These are phyloP conservation scores for Beauveria brongniartii DNA, from an alignment of 2,329 filamentous ascomycete genomes.

Conservation along the genomic window DNA sequence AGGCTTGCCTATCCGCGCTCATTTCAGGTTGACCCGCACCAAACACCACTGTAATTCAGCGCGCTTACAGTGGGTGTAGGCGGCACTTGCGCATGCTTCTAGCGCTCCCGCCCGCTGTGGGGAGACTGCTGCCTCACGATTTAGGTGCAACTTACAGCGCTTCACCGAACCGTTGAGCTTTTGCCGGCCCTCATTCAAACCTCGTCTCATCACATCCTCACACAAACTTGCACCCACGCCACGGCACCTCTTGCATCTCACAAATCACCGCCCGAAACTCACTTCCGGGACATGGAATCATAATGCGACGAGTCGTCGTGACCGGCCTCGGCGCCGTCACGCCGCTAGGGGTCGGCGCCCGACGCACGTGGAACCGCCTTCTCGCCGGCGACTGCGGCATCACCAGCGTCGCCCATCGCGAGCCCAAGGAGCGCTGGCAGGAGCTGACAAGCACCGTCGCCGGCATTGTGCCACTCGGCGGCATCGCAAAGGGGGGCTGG, in stretches of 20 bases:
- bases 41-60: background rate
- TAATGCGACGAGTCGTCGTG: conserved; percentile 68
- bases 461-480: conserved; percentile 60
- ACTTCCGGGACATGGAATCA: conserved; percentile 30
- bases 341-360: conserved; percentile 73
- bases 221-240: background rate
- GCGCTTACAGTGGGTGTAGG: background rate
- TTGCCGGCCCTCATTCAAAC: background rate
- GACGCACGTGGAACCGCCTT: conserved; percentile 72
- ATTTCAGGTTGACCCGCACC: no score
- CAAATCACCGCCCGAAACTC: background rate
- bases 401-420: conserved; percentile 57
- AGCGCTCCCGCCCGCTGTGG: background rate
- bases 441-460: conserved; percentile 78
- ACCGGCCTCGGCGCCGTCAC: conserved; percentile 77
- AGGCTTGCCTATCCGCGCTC: no score
- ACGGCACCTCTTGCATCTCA: background rate
- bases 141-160: no score
- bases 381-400: conserved; percentile 75
- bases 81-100: background rate
- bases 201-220: background rate
- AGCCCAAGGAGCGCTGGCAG: conserved; percentile 50
- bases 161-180: background rate
- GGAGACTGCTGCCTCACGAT: background rate
- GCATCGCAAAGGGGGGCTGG: conserved; percentile 37